Conservation (phyloP, 2,329 filamentous ascomycete species). For the Pezicula radicicola region DNA sequence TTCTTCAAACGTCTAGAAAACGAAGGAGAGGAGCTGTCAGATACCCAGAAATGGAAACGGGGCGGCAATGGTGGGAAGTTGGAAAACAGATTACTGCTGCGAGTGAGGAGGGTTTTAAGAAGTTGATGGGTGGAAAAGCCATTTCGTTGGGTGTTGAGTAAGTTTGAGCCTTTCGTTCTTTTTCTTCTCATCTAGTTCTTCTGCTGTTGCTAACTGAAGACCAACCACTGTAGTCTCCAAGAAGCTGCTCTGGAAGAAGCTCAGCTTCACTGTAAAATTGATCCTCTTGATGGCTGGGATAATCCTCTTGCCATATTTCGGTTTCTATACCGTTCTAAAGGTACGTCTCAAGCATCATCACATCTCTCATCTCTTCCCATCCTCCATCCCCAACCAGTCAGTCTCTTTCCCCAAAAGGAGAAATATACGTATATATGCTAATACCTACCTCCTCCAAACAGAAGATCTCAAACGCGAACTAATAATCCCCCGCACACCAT, state of each 20-base stretch:
- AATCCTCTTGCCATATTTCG: conserved; percentile 11
- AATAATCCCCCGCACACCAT: conserved; percentile 18
- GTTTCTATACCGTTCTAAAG: conserved; percentile 23
- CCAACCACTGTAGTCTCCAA: neutral
- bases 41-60: too few species aligned
- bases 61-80: too few species aligned
- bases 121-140: too few species aligned
- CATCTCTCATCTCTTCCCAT: neutral
- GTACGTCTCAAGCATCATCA: conserved; percentile 6
- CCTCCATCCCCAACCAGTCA: neutral
- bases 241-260: conserved; percentile 3
- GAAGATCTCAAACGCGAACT: conserved; percentile 18
- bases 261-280: too few species aligned
- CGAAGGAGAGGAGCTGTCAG: too few species aligned
- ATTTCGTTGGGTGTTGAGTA: too few species aligned
- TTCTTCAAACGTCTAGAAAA: too few species aligned
- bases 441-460: neutral
- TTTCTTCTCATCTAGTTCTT: too few species aligned
- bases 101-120: too few species aligned
- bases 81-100: too few species aligned
- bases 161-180: too few species aligned
- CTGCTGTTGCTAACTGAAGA: neutral
- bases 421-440: neutral
- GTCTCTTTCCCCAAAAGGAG: neutral
- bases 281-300: conserved; percentile 14